Evolutionary conservation across 2,329 filamentous ascomycete genomes (phyloP), one percentile per base, ranked within the genome.

Genomic region (Fusarium sublunatum): DNA sequence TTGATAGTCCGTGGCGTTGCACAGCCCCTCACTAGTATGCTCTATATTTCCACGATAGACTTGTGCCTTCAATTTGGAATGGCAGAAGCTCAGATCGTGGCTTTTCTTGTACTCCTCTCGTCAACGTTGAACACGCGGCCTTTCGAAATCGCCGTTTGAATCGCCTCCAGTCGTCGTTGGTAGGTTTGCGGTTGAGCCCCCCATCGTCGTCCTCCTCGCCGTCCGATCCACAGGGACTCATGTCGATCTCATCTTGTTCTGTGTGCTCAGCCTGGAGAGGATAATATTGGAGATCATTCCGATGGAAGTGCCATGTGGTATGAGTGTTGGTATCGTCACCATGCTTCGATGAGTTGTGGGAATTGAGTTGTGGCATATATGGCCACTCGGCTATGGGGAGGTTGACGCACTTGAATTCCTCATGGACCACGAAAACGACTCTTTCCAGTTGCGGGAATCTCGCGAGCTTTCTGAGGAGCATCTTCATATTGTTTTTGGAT

Each of bases 401-500:
- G 7, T 32, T 38, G 15, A 38, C 48, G 39, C 55, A 55, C 22
- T 65, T 53, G n/a, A 66, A 61, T 39, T 63, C 60, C 42, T 67
- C 60, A 7, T 65, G 65, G 40, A 64, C 48, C n/a, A 62, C 45
- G 15, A 64, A 68, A 15, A 69, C 19, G 7, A 64, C 35, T 43
- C 48, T 69, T 34, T 55, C 26, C 7, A 56, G 38, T 19, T 55
- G 53, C 6, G 58, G 53, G n/a, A 61, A 65, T 8, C 34, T 55
- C 7, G 48, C 47, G 24, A 70, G 42, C 32, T 68, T 67, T 22
- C 28, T 54, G 7, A 67, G 38, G 12, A 69, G 56, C 47, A 49
- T 69, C 29, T 52, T 64, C 36, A 53, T 58, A 15, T 60, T 69
- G 44, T 66, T 70, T 49, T 53, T 64, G 5, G 64, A 66, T 29